Conservation (phyloP, 2,329 filamentous ascomycete species). For the Ascochyta lentis region DNA sequence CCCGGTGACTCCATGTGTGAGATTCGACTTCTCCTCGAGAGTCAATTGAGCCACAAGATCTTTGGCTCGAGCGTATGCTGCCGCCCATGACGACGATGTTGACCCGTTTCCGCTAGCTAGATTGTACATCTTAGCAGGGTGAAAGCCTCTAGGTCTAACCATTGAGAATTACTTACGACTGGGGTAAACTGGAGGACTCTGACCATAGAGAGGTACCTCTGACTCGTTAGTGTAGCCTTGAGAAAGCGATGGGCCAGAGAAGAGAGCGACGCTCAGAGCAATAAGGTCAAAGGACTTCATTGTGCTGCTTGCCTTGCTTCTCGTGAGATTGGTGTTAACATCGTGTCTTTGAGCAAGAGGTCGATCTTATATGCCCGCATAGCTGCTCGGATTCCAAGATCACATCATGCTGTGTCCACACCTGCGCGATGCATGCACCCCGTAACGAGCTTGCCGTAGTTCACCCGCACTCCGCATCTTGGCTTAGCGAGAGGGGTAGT, state of each 20-base stretch:
- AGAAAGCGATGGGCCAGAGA: conserved; percentile 12
- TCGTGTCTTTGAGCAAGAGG: neutral
- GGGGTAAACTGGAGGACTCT: conserved; percentile 41
- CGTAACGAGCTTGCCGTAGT: conserved; percentile 19
- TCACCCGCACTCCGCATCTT: conserved; percentile 24
- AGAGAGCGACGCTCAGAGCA: conserved; percentile 19
- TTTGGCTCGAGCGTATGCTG: conserved; percentile 46
- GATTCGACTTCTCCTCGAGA: conserved; percentile 52
- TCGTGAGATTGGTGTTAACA: neutral
- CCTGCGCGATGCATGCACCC: conserved; percentile 5
- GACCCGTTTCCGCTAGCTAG: conserved; percentile 34
- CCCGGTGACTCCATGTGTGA: conserved; percentile 45
- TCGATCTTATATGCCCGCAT: neutral
- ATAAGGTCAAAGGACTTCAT: conserved; percentile 14
- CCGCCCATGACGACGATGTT: conserved; percentile 32
- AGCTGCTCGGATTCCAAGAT: neutral
- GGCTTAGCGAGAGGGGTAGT: conserved; percentile 25
- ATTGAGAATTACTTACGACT: conserved; percentile 25
- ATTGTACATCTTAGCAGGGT: conserved; percentile 8
- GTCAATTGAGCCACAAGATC: conserved; percentile 51
- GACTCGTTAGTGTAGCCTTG: conserved; percentile 38
- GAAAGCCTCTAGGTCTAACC: neutral
- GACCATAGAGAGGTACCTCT: conserved; percentile 38
- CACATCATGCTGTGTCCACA: conserved; percentile 8
- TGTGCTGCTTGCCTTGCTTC: neutral